A percentile compares a stretch with the other conserved stretches of the same genome.
These are phyloP conservation scores for Panellus pusillus DNA, from an alignment of 768 basidiomycete species.

Conservation along the genomic window DNA sequence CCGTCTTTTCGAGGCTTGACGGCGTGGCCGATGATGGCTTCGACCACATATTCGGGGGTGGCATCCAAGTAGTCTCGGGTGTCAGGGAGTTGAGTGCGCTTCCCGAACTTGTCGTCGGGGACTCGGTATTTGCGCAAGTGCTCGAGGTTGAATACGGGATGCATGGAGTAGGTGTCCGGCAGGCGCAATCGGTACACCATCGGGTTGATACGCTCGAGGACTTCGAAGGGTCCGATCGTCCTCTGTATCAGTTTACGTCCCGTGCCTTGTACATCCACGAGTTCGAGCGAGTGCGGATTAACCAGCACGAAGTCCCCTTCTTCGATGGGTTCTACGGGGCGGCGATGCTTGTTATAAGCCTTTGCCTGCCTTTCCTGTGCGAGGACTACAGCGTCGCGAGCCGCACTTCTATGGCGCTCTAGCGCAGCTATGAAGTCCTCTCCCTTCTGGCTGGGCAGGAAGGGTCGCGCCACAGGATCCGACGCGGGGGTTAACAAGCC, in stretches of 20 bases:
- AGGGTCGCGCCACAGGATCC: constrained; percentile 2
- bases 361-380: not conserved
- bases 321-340: constrained; percentile 6
- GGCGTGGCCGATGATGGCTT: too few species aligned
- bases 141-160: constrained; percentile 12
- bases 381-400: constrained; percentile 4
- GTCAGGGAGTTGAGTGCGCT: too few species aligned
- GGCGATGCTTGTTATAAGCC: constrained; percentile 20
- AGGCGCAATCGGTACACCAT: constrained; percentile 9
- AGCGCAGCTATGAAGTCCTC: constrained; percentile 1
- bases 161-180: constrained; percentile 13
- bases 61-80: too few species aligned
- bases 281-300: constrained; percentile 10
- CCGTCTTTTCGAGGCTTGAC: too few species aligned
- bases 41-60: too few species aligned
- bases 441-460: constrained; percentile 4
- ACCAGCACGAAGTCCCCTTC: constrained; percentile 19
- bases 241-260: constrained; percentile 16
- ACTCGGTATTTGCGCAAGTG: constrained; percentile 14
- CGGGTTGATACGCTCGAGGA: constrained; percentile 18
- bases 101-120: too few species aligned
- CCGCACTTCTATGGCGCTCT: constrained; percentile 1
- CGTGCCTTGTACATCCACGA: constrained; percentile 5
- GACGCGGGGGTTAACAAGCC: not conserved
- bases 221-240: constrained; percentile 14